phyloP scores from a whole-genome alignment of 2,329 filamentous ascomycete genomes.

The Botrytis cinerea region DNA sequence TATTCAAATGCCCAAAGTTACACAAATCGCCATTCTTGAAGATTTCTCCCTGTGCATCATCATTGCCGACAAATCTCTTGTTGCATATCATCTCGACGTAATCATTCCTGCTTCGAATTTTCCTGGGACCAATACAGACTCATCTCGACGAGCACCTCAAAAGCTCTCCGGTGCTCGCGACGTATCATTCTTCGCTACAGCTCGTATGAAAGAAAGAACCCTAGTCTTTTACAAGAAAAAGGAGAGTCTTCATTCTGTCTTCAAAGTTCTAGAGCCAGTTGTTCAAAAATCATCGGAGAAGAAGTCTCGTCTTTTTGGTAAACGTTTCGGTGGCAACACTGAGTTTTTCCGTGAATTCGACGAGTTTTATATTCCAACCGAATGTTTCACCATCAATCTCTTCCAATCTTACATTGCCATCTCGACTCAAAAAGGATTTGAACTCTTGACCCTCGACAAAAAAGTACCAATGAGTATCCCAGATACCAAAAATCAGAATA shows the following conservation, averaged over 20 bases:
- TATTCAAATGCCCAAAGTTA: constrained; percentile 72
- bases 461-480: constrained; percentile 95
- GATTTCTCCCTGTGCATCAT: constrained; percentile 93
- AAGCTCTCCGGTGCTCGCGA: constrained; percentile 84
- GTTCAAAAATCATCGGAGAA: constrained; percentile 90
- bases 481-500: constrained; percentile 78
- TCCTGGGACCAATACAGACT: constrained; percentile 66
- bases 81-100: constrained; percentile 91
- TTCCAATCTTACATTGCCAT: constrained; percentile 95
- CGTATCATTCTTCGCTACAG: constrained; percentile 94
- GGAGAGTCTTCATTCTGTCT: constrained; percentile 87
- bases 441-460: constrained; percentile 95
- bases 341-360: constrained; percentile 98
- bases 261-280: constrained; percentile 95
- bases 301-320: constrained; percentile 66
- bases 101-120: constrained; percentile 66
- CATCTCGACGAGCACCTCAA: constrained; percentile 81
- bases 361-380: constrained; percentile 96
- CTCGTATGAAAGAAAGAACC: constrained; percentile 94
- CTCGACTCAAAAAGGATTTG: constrained; percentile 86
- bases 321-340: constrained; percentile 67
- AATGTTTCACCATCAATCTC: constrained; percentile 92
- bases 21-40: constrained; percentile 91
- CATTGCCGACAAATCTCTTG: constrained; percentile 85
- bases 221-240: constrained; percentile 97